Base-by-base conservation (phyloP, 2,329 filamentous ascomycete genomes). In the Endothia cerciana region DNA sequence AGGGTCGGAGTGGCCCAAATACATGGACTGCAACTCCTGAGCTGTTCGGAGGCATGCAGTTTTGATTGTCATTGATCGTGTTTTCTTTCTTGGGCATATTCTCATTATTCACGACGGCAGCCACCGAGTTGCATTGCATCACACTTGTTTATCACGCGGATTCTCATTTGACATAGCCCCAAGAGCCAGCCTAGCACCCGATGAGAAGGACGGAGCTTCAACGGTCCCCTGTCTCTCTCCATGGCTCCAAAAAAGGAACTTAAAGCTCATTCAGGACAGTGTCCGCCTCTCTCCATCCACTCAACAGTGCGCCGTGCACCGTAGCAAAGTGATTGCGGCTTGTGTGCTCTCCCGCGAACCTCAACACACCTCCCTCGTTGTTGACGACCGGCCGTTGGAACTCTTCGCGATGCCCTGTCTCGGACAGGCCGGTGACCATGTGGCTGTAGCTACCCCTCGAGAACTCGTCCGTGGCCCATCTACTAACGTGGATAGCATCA, bases 301-400 rank as follows among this genome's bases (percentile, higher is more conserved):
- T 64, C 45, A 60, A 15, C 19, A 64, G 49, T 45, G 63, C 63
- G 11, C 63, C 63, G 25, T 64, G 63, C 45, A 60, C 63, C 19
- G 63, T 64, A 45, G 63, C 63, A 60, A 64, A 64, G 30, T 64
- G 63, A 40, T 64, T 59, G 11, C 56, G 22, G 28, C 63, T 64
- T 19, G 63, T 64, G 36, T 64, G 63, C 57, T 64, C 63, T 19
- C 63, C 63, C 8, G 63, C 63, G 47, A 64, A 64, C 45, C 63
- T 43, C 47, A 64, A 17, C 11, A 60, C 56, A 4, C 41, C 63
- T 11, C 63, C 63, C 11, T 56, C 47, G 3, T 25, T 17, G 15
- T 55, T 55, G 41, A 60, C 45, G 19, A 60, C n/a, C 15, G 63
- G 56, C 56, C 10, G n/a, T 25, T 64, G 63, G 45, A 64, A 64